Evolutionary conservation across 169 alveolate species (phyloP), one percentile per base, ranked within the genome.

Genomic region (Babesia bovis): DNA sequence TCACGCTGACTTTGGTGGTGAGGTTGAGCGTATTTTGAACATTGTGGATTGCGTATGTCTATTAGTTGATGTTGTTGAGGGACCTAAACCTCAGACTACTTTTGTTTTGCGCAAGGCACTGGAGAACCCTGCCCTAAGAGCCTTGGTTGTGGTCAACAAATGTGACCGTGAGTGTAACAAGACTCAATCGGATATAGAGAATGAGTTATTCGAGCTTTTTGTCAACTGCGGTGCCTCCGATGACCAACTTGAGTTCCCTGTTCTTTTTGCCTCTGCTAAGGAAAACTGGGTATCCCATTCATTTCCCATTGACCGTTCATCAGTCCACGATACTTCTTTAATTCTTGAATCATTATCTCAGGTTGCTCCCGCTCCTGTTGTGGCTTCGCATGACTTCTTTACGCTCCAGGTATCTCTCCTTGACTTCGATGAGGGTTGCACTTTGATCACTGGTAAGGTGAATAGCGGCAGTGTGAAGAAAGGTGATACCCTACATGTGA

Each of bases 1-100:
- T 26, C 99, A 96, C 88, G 93, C 98, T 17, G 99, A 97, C 84
- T 97, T 96, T 81, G 98, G 99, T 19, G 99, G 98, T 25, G 99
- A 97, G 77, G 99, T 97, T 13, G 99, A 96, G 77, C 88, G 99
- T 35, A 96, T 96, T 60, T 88, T 97, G 90, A 79, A 89, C 73
- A 93, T 97, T 91, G 98, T 96, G 26, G 99, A 97, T 83, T 98
- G 98, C 38, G 98, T 96, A 30, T 92, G 96, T 49, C 89, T 96
- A 30, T 94, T 97, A 26, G 98, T 97, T 17, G 98, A 97, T 67
- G 98, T 97, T 7, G 97, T 97, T 41, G 99, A 94, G 84, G 98
- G 98, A 2, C 97, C 97, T 2, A 88, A 92, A 91, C 94, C 97
- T 35, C 94, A 96, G 76, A 96, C 98, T 17, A 86, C 83, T 47